These are phyloP conservation scores for Eremochloa ophiuroides DNA, from an alignment of 176 grass and related monocot genomes.

Conservation along the genomic window DNA sequence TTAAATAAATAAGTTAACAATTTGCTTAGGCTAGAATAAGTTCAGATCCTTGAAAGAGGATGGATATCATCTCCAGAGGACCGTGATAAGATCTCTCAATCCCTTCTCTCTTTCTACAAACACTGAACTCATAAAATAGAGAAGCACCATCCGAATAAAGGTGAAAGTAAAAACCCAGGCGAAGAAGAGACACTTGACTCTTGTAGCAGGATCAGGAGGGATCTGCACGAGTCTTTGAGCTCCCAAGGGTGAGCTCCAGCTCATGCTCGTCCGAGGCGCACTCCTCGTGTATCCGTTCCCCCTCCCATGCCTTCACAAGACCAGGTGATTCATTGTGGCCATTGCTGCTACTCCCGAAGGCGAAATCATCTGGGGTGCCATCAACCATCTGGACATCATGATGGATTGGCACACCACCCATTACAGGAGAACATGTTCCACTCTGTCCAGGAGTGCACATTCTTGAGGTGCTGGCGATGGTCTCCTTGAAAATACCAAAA, in stretches of 20 bases:
- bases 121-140: constrained; percentile 29
- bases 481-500: constrained; percentile 65
- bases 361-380: constrained; percentile 63
- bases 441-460: constrained; percentile 81
- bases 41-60: constrained; percentile 49
- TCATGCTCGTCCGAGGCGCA: constrained; percentile 76
- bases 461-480: constrained; percentile 46
- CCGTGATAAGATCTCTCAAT: constrained; percentile 13
- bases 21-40: constrained; percentile 36
- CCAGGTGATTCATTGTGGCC: constrained; percentile 32
- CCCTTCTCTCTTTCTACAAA: constrained; percentile 46
- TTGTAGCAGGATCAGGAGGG: constrained; percentile 30
- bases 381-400: constrained; percentile 59
- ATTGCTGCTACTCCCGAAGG: constrained; percentile 69
- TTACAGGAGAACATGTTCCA: constrained; percentile 78
- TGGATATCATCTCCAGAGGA: constrained; percentile 41
- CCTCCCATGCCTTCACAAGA: constrained; percentile 88
- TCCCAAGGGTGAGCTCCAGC: constrained; percentile 91
- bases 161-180: constrained; percentile 13
- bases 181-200: background rate
- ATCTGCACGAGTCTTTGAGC: constrained; percentile 52
- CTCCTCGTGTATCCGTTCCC: constrained; percentile 89
- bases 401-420: constrained; percentile 22
- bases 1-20: constrained; percentile 33
- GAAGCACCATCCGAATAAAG: constrained; percentile 21